Evolutionary conservation across 2,329 filamentous ascomycete species (phyloP).

Genomic region (Sclerotinia trifoliorum): DNA sequence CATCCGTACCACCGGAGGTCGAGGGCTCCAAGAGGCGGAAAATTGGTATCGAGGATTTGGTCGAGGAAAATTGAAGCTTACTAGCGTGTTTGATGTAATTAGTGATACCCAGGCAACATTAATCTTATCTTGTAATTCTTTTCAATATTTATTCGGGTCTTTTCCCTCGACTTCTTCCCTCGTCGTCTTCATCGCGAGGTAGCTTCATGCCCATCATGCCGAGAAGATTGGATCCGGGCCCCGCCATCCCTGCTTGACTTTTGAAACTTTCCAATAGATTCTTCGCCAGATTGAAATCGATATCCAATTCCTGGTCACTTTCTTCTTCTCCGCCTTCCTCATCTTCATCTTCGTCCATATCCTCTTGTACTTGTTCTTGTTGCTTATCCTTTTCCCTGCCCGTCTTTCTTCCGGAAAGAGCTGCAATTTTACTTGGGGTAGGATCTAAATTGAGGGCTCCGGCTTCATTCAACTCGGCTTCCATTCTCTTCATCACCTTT

Average conservation of each 20-base stretch:
- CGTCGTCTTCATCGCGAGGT: constrained; percentile 71
- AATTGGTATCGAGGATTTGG: constrained; percentile 23
- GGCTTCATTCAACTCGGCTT: constrained; percentile 67
- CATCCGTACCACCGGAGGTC: constrained; percentile 18
- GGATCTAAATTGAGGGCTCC: constrained; percentile 61
- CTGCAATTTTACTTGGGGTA: constrained; percentile 38
- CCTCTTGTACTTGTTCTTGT: constrained; percentile 37
- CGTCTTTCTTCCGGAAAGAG: constrained; percentile 33
- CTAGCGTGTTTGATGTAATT: constrained; percentile 20
- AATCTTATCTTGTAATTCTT: constrained; percentile 13
- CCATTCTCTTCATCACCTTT: constrained; percentile 66
- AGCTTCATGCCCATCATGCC: constrained; percentile 80
- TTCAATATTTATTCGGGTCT: constrained; percentile 11
- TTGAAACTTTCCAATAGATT: constrained; percentile 94
- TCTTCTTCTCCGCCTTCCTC: constrained; percentile 58
- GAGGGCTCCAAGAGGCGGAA: constrained; percentile 32
- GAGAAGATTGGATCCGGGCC: constrained; percentile 84
- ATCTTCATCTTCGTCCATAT: constrained; percentile 50
- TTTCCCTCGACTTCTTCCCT: constrained; percentile 14
- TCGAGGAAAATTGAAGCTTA: constrained; percentile 16
- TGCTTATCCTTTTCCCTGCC: constrained; percentile 12
- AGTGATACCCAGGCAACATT: constrained; percentile 24
- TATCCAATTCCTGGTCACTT: constrained; percentile 63
- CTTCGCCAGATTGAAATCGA: constrained; percentile 84
- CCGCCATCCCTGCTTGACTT: constrained; percentile 79